These are phyloP conservation scores for Debaryomyces castellii DNA, from an alignment of 805 yeast species.

Conservation along the genomic window DNA sequence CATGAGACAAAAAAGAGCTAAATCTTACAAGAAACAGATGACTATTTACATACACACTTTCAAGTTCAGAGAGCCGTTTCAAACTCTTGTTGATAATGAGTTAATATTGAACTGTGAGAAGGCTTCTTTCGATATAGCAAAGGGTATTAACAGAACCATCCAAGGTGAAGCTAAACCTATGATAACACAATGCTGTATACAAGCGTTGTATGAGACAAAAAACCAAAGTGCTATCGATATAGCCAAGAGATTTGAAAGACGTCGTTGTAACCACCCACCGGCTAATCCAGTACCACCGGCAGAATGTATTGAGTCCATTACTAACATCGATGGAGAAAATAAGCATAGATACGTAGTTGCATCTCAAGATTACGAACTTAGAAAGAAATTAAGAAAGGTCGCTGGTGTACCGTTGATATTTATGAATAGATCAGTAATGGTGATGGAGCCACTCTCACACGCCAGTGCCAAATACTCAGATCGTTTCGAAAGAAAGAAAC, in stretches of 20 bases:
- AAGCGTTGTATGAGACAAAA: constrained; percentile 69
- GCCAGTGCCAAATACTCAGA: constrained; percentile 49
- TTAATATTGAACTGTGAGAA: constrained; percentile 63
- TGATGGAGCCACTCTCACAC: constrained; percentile 88
- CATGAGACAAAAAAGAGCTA: constrained; percentile 97
- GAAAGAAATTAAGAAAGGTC: constrained; percentile 66
- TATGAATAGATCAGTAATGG: constrained; percentile 89
- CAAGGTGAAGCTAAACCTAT: constrained; percentile 84
- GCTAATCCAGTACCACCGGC: constrained; percentile 59
- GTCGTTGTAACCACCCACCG: constrained; percentile 86
- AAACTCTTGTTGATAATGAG: constrained; percentile 82
- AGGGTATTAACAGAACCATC: constrained; percentile 75
- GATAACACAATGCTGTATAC: constrained; percentile 96
- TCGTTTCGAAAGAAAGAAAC: constrained; percentile 62
- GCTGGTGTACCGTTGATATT: constrained; percentile 92
- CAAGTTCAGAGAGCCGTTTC: constrained; percentile 92
- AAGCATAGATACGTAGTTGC: constrained; percentile 92
- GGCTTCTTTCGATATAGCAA: constrained; percentile 74
- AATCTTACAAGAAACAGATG: constrained; percentile 91
- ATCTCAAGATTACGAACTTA: constrained; percentile 69
- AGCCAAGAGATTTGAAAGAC: constrained; percentile 84
- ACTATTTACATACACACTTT: constrained; percentile 79
- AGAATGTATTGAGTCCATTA: constrained; percentile 76
- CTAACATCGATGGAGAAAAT: constrained; percentile 69
- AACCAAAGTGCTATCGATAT: constrained; percentile 75